Base-by-base conservation (phyloP, 371 early-diverging fungal species). In the Nematocida ironsii region DNA sequence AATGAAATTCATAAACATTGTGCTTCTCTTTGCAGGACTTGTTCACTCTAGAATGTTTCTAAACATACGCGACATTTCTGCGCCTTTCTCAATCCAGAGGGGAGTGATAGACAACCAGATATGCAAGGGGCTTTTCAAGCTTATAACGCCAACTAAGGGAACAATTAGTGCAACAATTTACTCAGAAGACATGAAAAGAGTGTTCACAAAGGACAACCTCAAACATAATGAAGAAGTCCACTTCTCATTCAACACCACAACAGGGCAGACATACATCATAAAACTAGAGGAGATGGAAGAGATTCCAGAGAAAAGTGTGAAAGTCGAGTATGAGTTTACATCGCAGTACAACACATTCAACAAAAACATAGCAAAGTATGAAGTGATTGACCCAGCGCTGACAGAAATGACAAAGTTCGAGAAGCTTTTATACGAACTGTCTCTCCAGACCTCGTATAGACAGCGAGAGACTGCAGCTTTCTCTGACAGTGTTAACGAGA, bases 341-440 rank as follows among this genome's bases (percentile, higher is more conserved):
- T 80, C 84, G 48, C 81, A 85, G 68, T 84, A 81, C 74, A 84
- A 88, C 73, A 88, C 88, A 42, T 88, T 88, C 76, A 81, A 86
- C 54, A 85, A 85, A 71, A 73, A 84, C 33, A 84, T 86, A 47
- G 83, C 86, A 39, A 84, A 83, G 69, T 69, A 75, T 62, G 83
- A 82, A 39, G 80, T 82, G 25, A 75, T 86, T 25, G 82, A 84
- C 61, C 88, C 88, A 13, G 88, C 88, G 4, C 83, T 86, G 39
- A 39, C 69, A 11, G 80, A 76, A 50, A 64, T 86, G 25, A 73
- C 82, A 6, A 80, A 75, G 57, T 57, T 88, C 62, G 84, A 85
- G 16, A 86, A 86, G 67, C 68, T 86, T 7, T 58, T 88, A 18
- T 33, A 80, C n/a, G 83, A 86, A 62, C 58, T 86, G 3, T 70